Conservation (phyloP, 1,284 basidiomycete genomes). For the Boletus coffeatus region DNA sequence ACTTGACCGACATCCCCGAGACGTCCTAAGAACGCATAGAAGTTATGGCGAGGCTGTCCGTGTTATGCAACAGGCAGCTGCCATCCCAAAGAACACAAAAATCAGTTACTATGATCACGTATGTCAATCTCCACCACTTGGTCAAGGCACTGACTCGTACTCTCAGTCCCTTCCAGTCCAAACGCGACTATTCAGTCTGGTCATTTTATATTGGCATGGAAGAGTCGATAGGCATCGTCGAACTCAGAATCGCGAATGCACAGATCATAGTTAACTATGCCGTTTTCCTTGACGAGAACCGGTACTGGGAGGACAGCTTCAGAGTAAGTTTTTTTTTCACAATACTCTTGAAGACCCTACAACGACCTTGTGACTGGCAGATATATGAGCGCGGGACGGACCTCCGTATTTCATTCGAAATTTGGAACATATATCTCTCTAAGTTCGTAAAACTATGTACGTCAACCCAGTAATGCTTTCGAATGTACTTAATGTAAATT, state of each 20-base stretch:
- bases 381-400: conserved; percentile 98
- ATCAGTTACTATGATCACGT: conserved; percentile 96
- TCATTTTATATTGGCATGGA: conserved; percentile 98
- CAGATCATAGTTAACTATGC: conserved; percentile 98
- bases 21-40: conserved; percentile 37
- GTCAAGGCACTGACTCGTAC: conserved; percentile 12
- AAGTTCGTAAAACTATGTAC: conserved; percentile 86
- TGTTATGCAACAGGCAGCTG: conserved; percentile 94
- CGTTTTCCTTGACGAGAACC: conserved; percentile 93
- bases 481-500: background rate
- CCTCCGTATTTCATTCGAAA: conserved; percentile 94
- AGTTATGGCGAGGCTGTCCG: conserved; percentile 95
- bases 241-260: conserved; percentile 97
- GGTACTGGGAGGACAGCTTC: conserved; percentile 99
- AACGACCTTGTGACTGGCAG: conserved; percentile 31
- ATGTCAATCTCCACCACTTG: conserved; percentile 27
- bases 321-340: conserved; percentile 58
- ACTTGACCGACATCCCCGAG: conserved; percentile 1
- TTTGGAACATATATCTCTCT: conserved; percentile 92
- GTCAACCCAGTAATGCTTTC: conserved; percentile 27
- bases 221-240: conserved; percentile 93
- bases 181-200: conserved; percentile 85
- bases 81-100: conserved; percentile 85
- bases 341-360: background rate
- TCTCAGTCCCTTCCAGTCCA: conserved; percentile 77